These are phyloP conservation scores for Monosporascus sp. DNA, from an alignment of 2,329 filamentous ascomycete species.

Conservation along the genomic window DNA sequence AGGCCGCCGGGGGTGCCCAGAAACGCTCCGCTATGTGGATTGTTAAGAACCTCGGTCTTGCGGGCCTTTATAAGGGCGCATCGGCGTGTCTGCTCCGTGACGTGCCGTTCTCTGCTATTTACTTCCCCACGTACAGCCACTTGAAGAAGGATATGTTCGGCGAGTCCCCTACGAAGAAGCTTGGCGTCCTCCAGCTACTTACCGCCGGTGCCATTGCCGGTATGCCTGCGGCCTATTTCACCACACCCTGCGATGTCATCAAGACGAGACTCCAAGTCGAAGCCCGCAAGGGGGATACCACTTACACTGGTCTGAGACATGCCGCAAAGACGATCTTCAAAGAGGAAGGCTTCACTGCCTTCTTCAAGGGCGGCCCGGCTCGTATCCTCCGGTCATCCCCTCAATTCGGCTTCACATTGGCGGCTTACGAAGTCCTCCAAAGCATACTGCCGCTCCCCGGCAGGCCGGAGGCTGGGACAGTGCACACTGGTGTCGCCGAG, in stretches of 20 bases:
- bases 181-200: slow-evolving; percentile 85
- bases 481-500: slow-evolving; percentile 56
- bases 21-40: slow-evolving; percentile 98
- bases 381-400: slow-evolving; percentile 93
- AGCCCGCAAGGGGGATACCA: slow-evolving; percentile 87
- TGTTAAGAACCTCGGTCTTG: slow-evolving; percentile 85
- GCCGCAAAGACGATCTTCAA: slow-evolving; percentile 77
- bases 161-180: slow-evolving; percentile 79
- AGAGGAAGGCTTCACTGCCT: slow-evolving; percentile 91
- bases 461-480: slow-evolving; percentile 42
- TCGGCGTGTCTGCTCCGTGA: slow-evolving; percentile 91
- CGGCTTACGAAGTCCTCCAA: slow-evolving; percentile 90
- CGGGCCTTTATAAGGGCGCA: slow-evolving; percentile 95
- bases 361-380: slow-evolving; percentile 97
- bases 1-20: slow-evolving; percentile 74
- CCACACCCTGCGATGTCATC: slow-evolving; percentile 97
- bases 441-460: slow-evolving; percentile 75
- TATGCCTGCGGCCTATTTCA: slow-evolving; percentile 90
- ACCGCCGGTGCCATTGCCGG: slow-evolving; percentile 91
- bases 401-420: slow-evolving; percentile 96
- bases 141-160: slow-evolving; percentile 92
- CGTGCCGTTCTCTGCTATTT: slow-evolving; percentile 96
- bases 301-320: slow-evolving; percentile 83
- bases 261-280: slow-evolving; percentile 98
- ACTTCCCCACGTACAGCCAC: slow-evolving; percentile 96